phyloP scores from a whole-genome alignment of 352 stramenopile species.

The Phytopythium boreale region DNA sequence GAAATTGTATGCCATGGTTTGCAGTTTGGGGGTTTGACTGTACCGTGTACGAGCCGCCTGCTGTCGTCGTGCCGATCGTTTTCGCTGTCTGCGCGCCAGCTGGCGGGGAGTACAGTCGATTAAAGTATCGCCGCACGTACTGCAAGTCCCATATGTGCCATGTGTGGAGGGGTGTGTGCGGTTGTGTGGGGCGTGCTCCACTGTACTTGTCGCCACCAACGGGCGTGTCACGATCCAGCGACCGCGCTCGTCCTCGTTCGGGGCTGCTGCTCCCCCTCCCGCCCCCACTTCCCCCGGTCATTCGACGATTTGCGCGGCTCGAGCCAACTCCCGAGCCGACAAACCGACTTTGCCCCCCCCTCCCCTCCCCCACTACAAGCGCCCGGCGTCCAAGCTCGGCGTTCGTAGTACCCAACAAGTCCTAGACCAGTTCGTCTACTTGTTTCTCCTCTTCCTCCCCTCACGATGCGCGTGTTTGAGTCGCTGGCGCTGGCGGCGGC shows the following conservation, averaged over 20 bases:
- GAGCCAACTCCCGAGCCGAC: neutral
- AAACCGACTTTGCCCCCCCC: neutral
- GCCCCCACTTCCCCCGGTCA: neutral
- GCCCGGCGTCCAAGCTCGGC: neutral
- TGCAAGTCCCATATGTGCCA: neutral
- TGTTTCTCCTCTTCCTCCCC: neutral
- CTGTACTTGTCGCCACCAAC: neutral
- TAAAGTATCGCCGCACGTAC: neutral
- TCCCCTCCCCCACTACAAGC: slow-evolving; percentile 2
- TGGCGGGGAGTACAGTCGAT: neutral
- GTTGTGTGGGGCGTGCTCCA: neutral
- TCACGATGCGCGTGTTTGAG: slow-evolving; percentile 4
- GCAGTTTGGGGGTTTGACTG: too few relatives aligned
- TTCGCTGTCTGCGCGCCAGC: neutral
- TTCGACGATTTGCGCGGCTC: slow-evolving; percentile 9
- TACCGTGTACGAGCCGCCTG: too few relatives aligned
- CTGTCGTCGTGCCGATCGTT: neutral
- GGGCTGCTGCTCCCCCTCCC: neutral
- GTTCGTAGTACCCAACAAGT: neutral
- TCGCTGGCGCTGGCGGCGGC: slow-evolving; percentile 12
- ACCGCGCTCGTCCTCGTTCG: neutral
- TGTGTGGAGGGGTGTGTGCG: neutral
- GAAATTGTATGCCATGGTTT: too few relatives aligned
- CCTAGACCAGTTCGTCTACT: neutral
- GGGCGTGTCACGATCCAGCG: neutral